Evolutionary conservation across 495 filamentous ascomycete genomes (phyloP).

Genomic region (Tuber borchii): DNA sequence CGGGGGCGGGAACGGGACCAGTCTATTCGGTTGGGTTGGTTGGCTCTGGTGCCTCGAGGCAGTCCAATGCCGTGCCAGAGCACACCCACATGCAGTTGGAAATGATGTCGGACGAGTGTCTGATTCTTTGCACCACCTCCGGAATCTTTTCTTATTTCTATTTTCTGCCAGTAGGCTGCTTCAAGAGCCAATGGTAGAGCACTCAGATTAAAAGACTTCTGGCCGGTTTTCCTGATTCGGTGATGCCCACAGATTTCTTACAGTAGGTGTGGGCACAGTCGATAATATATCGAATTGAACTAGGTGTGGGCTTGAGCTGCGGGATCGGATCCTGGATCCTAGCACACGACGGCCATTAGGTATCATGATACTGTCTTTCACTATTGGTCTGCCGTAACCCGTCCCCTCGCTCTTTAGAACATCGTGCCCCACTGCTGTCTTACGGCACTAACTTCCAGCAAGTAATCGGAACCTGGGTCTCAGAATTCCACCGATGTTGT

Average conservation of each 20-base stretch:
- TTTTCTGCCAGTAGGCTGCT: background rate
- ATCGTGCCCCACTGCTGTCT: background rate
- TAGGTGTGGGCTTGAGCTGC: background rate
- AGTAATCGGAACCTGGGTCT: background rate
- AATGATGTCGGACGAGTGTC: background rate
- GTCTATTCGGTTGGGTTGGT: background rate
- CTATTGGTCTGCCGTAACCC: background rate
- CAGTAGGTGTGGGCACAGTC: background rate
- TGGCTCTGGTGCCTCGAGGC: background rate
- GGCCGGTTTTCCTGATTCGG: background rate
- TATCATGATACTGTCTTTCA: background rate
- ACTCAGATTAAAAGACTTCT: background rate
- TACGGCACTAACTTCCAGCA: background rate
- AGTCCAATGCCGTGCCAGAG: background rate
- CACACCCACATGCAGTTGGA: background rate
- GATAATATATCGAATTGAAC: too few species aligned
- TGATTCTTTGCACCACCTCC: background rate
- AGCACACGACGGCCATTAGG: background rate
- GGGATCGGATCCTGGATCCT: background rate
- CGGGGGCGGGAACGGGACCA: background rate
- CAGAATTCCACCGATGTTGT: background rate
- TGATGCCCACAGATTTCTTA: background rate
- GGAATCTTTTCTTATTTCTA: background rate
- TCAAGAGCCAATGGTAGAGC: background rate
- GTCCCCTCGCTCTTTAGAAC: background rate